phyloP scores from a whole-genome alignment of 345 rosid genomes.

The Triadica sebifera region DNA sequence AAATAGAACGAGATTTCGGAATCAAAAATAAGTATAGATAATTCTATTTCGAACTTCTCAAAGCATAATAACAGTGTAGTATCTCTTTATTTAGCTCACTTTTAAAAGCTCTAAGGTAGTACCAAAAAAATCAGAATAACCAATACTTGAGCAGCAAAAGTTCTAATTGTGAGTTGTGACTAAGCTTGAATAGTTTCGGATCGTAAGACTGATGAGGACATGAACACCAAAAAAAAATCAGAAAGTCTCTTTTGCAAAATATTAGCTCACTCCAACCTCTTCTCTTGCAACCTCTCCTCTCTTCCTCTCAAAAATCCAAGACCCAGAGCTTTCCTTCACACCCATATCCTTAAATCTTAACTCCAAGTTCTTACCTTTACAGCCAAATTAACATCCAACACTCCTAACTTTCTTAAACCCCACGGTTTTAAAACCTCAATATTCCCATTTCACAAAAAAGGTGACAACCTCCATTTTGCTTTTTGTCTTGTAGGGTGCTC shows the following conservation, averaged over 20 bases:
- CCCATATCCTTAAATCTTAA: constrained; percentile 6
- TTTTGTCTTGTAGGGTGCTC: constrained; percentile 62
- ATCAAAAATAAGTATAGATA: no score
- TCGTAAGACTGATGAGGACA: no score
- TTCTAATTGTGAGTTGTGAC: no score
- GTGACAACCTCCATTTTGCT: constrained; percentile 71
- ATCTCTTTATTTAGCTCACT: no score
- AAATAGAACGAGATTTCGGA: no score
- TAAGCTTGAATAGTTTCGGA: no score
- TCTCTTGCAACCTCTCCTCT: constrained; percentile 53
- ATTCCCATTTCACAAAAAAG: constrained; percentile 20
- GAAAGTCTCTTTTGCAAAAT: constrained; percentile 21
- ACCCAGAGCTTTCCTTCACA: constrained; percentile 22
- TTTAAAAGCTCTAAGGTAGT: no score
- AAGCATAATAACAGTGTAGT: no score
- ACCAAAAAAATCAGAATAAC: no score
- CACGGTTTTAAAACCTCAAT: constrained; percentile 8
- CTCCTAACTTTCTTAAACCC: constrained; percentile 24
- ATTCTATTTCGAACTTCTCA: no score
- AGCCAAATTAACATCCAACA: constrained; percentile 15
- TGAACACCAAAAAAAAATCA: background rate
- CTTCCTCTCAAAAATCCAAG: constrained; percentile 31
- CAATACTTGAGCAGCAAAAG: no score
- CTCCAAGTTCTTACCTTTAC: background rate
- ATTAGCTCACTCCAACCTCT: constrained; percentile 39